These are phyloP conservation scores for Nepenthes gracilis DNA, from an alignment of 148 eudicot species.

Conservation along the genomic window DNA sequence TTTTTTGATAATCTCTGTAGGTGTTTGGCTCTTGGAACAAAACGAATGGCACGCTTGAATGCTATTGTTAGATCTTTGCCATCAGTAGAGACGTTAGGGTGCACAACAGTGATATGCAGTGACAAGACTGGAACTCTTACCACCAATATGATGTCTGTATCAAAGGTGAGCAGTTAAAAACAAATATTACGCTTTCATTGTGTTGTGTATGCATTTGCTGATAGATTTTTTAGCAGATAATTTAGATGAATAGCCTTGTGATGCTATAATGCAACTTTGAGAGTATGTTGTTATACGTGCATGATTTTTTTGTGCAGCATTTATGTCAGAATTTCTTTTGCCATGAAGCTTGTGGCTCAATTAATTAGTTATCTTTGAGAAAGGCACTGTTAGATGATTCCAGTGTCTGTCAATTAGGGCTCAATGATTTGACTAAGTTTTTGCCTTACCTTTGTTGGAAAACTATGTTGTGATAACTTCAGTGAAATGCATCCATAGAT, in stretches of 20 bases:
- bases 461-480: neutral
- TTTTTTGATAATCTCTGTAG: slow-evolving; percentile 16
- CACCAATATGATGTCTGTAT: slow-evolving; percentile 98
- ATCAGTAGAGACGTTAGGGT: slow-evolving; percentile 96
- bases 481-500: neutral
- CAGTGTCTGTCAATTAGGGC: neutral
- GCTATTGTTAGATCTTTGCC: slow-evolving; percentile 98
- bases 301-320: too few relatives aligned
- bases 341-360: too few relatives aligned
- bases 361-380: neutral
- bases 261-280: too few relatives aligned
- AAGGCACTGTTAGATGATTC: neutral
- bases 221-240: neutral
- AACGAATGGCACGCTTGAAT: slow-evolving; percentile 96
- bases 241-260: neutral
- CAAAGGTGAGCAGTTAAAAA: slow-evolving; percentile 43
- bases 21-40: slow-evolving; percentile 99
- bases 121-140: slow-evolving; percentile 99
- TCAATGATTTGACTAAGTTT: neutral
- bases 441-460: neutral
- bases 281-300: too few relatives aligned
- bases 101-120: slow-evolving; percentile 98
- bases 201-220: neutral
- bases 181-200: neutral
- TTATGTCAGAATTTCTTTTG: too few relatives aligned